Base-by-base conservation (phyloP, 306 rosid species). In the Potentilla sterilis region DNA sequence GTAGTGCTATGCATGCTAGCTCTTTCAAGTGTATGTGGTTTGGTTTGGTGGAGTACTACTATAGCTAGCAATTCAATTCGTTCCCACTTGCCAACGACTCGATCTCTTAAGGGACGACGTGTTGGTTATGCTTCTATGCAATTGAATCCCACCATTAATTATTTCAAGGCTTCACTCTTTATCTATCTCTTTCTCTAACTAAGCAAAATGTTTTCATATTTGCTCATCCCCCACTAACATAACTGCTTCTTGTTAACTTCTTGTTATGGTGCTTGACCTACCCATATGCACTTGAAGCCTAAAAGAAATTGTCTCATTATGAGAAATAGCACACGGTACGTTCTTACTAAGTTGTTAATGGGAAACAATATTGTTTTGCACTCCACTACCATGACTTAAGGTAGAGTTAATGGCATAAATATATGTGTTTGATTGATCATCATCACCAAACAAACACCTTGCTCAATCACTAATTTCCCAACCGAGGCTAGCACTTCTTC, bases 51-150 rank as follows among this genome's bases (percentile, higher is more conserved):
- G 61, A 41, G 76, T n/a, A n/a, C n/a, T 67, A 6, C 63, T 22
- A 6, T 28, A 28, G 28, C 63, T 19, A 72, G 68, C 79, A 52
- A 81, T 68, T 69, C 48, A 69, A 62, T 46, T 40, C 22, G 19
- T 72, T 80, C 58, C 65, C 58, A 80, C 74, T 74, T 74, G 66
- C 47, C 75, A 57, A 75, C 62, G 73, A 57, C 24, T 72, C 78
- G 69, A 80, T 44, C 32, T 42, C 73, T 57, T 18, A 38, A 61
- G 19, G 42, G 51, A 59, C 73, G 69, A 52, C 63, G n/a, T 75
- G 73, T 73, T 75, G 43, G 58, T 78, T 75, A 42, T 67, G 19
- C 48, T 41, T 67, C 37, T 11, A 22, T 22, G 55, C 40, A 43
- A 22, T 24, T 3, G 22, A n/a, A 13, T 44, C 28, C 74, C 74